phyloP scores from a whole-genome alignment of 208 protist genomes.

The Acanthamoeba royreba region DNA sequence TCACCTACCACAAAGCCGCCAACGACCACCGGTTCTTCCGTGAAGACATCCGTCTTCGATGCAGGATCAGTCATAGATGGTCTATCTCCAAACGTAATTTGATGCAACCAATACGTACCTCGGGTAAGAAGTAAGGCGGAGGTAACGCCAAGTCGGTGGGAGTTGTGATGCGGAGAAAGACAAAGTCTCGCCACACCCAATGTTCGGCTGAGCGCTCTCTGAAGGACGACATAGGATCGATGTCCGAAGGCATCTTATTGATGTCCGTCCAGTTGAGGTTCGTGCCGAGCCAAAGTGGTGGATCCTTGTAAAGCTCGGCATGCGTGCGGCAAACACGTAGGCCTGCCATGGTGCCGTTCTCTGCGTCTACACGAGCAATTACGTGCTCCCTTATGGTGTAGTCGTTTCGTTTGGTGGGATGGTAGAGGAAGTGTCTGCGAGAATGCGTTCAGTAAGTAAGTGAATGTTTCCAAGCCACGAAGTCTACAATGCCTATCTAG shows the following conservation, averaged over 20 bases:
- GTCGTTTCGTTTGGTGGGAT: neutral
- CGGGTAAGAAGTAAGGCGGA: neutral
- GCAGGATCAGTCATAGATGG: neutral
- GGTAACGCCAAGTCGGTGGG: neutral
- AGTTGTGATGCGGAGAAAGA: neutral
- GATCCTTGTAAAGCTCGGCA: conserved; percentile 19
- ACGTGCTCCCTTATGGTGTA: neutral
- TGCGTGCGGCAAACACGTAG: conserved; percentile 22
- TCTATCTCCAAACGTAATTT: neutral
- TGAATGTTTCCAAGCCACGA: neutral
- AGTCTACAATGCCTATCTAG: neutral
- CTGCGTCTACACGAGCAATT: neutral
- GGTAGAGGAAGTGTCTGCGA: neutral
- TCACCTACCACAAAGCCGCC: neutral
- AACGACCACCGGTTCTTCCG: neutral
- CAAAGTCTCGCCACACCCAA: conserved; percentile 24
- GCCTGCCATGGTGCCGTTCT: neutral
- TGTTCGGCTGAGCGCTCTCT: neutral
- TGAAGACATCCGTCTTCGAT: neutral
- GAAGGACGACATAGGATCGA: conserved; percentile 25
- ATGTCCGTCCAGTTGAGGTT: conserved; percentile 36
- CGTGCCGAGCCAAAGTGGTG: conserved; percentile 25
- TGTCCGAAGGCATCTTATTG: conserved; percentile 44
- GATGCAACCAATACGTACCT: no score
- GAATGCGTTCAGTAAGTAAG: neutral